Conservation (phyloP, 2,329 filamentous ascomycete species). For the Parastagonospora nodorum region DNA sequence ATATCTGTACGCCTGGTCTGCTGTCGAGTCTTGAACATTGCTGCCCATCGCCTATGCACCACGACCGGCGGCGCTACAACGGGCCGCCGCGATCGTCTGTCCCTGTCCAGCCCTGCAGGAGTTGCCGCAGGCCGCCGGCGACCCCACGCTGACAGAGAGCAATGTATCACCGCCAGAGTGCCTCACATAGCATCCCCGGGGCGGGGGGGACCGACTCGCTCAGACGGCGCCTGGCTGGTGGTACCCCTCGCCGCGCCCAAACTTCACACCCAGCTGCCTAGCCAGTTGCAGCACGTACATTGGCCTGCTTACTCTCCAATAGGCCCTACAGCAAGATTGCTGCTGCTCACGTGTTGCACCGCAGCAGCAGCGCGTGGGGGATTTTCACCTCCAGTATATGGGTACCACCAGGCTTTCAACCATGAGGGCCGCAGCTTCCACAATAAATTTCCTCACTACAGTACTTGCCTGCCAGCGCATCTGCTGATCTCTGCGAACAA, state of each 20-base stretch:
- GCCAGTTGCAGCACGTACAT: slow-evolving; percentile 15
- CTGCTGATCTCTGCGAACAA: neutral
- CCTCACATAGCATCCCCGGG: neutral
- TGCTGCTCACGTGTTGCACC: neutral
- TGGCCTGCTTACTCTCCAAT: slow-evolving; percentile 22
- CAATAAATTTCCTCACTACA: neutral
- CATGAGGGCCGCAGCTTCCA: neutral
- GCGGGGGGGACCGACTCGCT: neutral
- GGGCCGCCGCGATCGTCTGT: slow-evolving; percentile 2
- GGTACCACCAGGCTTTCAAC: neutral
- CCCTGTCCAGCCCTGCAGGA: neutral
- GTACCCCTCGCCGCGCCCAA: neutral
- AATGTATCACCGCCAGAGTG: neutral
- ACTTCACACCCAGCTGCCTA: slow-evolving; percentile 2
- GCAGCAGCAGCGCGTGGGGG: slow-evolving; percentile 1
- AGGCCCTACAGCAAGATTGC: slow-evolving; percentile 3
- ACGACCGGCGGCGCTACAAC: neutral
- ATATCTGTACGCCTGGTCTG: neutral
- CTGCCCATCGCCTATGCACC: too few species aligned
- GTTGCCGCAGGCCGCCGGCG: neutral
- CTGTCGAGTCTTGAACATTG: too few species aligned
- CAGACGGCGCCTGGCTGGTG: neutral
- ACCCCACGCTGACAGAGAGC: slow-evolving; percentile 3
- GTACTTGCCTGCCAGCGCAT: neutral
- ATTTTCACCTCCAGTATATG: neutral